Percentiles rank a stretch among this genome's conserved stretches.
Conservation (phyloP, 148 eudicot species). For the Chenopodium suecicum region DNA sequence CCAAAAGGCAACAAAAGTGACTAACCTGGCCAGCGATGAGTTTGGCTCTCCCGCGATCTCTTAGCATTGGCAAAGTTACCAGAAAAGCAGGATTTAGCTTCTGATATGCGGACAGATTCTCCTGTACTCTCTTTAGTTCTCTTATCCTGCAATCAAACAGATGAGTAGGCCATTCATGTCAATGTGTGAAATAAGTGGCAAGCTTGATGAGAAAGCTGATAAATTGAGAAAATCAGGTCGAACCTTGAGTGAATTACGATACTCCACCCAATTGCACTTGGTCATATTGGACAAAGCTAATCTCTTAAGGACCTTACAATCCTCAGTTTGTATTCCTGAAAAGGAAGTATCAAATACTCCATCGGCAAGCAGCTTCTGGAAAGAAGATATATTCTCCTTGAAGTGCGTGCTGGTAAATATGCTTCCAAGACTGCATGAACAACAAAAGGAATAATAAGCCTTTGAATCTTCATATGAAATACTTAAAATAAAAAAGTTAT, state of each 20-base stretch:
- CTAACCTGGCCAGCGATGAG: constrained; percentile 52
- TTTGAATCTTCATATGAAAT: not conserved
- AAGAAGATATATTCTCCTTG: constrained; percentile 67
- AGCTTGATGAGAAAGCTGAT: constrained; percentile 4
- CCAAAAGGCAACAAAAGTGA: constrained; percentile 6
- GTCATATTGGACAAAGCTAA: constrained; percentile 56
- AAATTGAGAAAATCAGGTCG: constrained; percentile 14
- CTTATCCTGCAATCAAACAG: constrained; percentile 45
- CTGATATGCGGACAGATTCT: constrained; percentile 39
- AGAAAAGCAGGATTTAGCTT: constrained; percentile 36
- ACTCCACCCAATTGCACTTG: constrained; percentile 78
- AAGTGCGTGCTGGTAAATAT: constrained; percentile 65
- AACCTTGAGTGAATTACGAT: constrained; percentile 69
- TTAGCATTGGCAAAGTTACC: constrained; percentile 38
- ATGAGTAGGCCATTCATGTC: constrained; percentile 8
- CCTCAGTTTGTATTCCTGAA: constrained; percentile 52
- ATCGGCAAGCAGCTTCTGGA: constrained; percentile 75
- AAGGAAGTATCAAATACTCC: constrained; percentile 69
- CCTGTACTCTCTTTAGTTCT: constrained; percentile 35
- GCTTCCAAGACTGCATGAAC: constrained; percentile 53
- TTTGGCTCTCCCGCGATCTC: constrained; percentile 44
- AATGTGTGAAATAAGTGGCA: not conserved
- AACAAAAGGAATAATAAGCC: constrained; percentile 15
- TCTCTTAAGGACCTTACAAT: constrained; percentile 55
- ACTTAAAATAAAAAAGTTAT: not conserved